Conservation (phyloP, 2,329 filamentous ascomycete species). For the Biscogniauxia mediterranea region DNA sequence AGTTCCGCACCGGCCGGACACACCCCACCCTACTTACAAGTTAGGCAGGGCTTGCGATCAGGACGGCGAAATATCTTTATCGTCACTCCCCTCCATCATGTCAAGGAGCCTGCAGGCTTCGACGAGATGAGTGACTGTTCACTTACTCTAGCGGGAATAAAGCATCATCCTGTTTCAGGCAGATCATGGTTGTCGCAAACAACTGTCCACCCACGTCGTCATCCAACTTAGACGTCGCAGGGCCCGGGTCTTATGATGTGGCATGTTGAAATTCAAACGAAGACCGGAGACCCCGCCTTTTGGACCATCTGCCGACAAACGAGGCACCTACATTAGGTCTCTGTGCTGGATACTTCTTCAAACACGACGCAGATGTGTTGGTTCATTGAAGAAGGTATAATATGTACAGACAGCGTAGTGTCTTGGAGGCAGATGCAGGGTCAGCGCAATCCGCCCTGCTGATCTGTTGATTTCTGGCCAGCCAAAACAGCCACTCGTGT, state of each 20-base stretch:
- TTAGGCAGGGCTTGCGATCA: conserved; percentile 18
- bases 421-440: conserved; percentile 22
- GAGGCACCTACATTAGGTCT: conserved; percentile 4
- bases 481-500: conserved; percentile 25
- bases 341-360: background rate
- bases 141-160: conserved; percentile 18
- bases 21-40: conserved; percentile 16
- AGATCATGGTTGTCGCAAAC: conserved; percentile 21
- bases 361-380: conserved; percentile 14
- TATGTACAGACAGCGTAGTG: conserved; percentile 11
- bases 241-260: conserved; percentile 18
- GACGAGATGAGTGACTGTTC: conserved; percentile 12
- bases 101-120: conserved; percentile 19
- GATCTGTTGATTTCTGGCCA: conserved; percentile 28
- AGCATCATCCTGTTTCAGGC: conserved; percentile 23
- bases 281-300: conserved; percentile 18
- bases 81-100: conserved; percentile 26
- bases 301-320: conserved; percentile 23
- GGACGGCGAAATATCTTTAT: conserved; percentile 17
- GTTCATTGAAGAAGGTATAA: conserved; percentile 3
- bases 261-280: conserved; percentile 19
- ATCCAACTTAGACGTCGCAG: conserved; percentile 16
- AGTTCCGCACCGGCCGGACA: conserved; percentile 16
- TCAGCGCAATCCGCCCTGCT: conserved; percentile 25
- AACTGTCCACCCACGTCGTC: conserved; percentile 16